Base-by-base conservation (phyloP, 192 early-diverging fungal species). In the Coemansia sp. region DNA sequence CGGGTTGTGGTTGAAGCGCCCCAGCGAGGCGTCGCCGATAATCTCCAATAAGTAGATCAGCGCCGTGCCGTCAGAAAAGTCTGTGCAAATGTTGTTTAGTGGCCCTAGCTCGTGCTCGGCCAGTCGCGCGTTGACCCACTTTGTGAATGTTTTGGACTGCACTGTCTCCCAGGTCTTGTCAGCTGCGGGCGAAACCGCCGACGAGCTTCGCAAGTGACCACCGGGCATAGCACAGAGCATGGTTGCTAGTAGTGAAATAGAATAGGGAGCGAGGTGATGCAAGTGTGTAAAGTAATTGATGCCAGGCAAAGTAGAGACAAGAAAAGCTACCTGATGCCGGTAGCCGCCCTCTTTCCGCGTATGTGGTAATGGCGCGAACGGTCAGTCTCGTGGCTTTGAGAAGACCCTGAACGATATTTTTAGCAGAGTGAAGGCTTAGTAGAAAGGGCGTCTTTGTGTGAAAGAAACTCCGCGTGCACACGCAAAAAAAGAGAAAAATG, bases 11-110 rank as follows among this genome's bases (percentile, higher is more conserved):
- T 95, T 96, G 84, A 92, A 95, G 56, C 85, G 85, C 18, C 93
- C 93, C 9, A 98, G 79, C 26, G 86, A 87, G 63, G 89, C 88
- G 69, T 94, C 94, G 40, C 95, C 93, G 76, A 98, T 96, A 70
- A 98, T 94, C 87, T 98, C 95, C 86, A 91, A 73, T 20, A 92
- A 73, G 63, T 89, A 79, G 60, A 92, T 88, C 34, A 92, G 84
- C 60, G 84, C 87, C 42, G 88, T 88, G 35, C 90, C 90, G 57
- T 84, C 81, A 4, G 84, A 70, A 45, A 92, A 76, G 56, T 92
- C 90, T 3, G 76, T 84, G 65, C 71, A 79, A n/a, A 92, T 68
- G 59, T 85, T 76, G 56, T 73, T 66, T 34, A 85, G 66, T 23
- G 73, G 66, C 31, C 62, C 55, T 14, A 91, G 71, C 24, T 74